Base-by-base conservation (phyloP, 2,329 filamentous ascomycete species). In the Aureobasidium sp. region DNA sequence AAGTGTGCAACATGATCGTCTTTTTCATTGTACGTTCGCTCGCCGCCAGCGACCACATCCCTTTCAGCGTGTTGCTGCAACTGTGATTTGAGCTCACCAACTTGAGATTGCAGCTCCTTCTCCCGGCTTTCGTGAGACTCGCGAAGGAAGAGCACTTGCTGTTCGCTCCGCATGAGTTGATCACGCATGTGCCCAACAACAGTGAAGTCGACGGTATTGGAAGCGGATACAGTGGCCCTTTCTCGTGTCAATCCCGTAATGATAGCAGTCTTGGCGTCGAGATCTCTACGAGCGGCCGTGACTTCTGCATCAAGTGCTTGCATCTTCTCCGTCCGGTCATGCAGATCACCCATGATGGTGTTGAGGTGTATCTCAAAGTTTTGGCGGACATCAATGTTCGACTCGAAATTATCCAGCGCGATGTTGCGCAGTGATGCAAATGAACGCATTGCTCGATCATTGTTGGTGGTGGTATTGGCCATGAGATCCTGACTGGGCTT, bases 191-290 rank as follows among this genome's bases (percentile, higher is more conserved):
- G 88, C 5, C 90, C 88, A 34, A 97, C 87, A 66, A 97, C 86
- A 0, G 90, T 92, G 72, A 97, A 95, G 70, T 99, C 94, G 70
- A 96, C 87, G 8, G 91, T 89, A 27, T 89, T 88, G 2, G 82
- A 80, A 72, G 81, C 83, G 72, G 93, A 91, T 76, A 97, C 82
- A 76, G 91, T 97, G 3, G 91, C 93, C 63, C 95, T 83, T 74
- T 99, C 95, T 59, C 94, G 87, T 3, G 94, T 96, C 65, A 99
- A 80, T 7, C 94, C 94, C 34, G 91, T 90, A 68, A 99, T 97
- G 70, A 99, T 92, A 34, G 90, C 90, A 80, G 93, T 91, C 83
- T 99, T 99, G 65, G 84, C 87, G 71, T 99, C 94, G 88, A 97
- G 96, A 74, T 99, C 94, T 78, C 91, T 96, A 78, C 90, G 94